phyloP scores from a whole-genome alignment of 2,329 filamentous ascomycete species.

The Xylaria multiplex region DNA sequence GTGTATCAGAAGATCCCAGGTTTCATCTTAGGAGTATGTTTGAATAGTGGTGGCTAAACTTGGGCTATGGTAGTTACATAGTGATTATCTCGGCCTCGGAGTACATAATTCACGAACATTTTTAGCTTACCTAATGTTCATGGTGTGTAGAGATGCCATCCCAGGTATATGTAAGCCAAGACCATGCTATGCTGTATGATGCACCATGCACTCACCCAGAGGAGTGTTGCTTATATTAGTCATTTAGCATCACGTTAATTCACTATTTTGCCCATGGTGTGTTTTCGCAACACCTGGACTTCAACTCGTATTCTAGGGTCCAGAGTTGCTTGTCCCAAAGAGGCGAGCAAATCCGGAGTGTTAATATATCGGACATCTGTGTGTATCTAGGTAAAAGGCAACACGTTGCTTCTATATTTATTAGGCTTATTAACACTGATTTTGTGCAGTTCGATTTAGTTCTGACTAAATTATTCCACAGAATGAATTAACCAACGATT shows the following conservation, averaged over 20 bases:
- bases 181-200: not conserved
- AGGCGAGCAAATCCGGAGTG: not conserved
- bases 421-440: not conserved
- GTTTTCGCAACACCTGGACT: not conserved
- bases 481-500: slow-evolving; percentile 15
- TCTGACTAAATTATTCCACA: not conserved
- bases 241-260: slow-evolving; percentile 4
- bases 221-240: not conserved
- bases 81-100: not conserved
- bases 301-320: not conserved
- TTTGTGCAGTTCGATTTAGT: slow-evolving; percentile 1
- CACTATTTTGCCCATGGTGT: not conserved
- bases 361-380: not conserved
- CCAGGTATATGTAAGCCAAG: not conserved
- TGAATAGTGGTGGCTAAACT: slow-evolving; percentile 4
- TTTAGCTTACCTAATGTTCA: not conserved
- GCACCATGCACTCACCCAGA: not conserved
- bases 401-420: not conserved
- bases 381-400: slow-evolving; percentile 7
- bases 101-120: not conserved
- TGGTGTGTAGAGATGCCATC: not conserved
- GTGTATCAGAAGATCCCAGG: not conserved
- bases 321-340: not conserved
- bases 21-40: not conserved
- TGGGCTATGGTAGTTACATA: not conserved